Evolutionary conservation across 768 basidiomycete genomes (phyloP), one percentile per base, ranked within the genome.

Genomic region (Mycena maculata): DNA sequence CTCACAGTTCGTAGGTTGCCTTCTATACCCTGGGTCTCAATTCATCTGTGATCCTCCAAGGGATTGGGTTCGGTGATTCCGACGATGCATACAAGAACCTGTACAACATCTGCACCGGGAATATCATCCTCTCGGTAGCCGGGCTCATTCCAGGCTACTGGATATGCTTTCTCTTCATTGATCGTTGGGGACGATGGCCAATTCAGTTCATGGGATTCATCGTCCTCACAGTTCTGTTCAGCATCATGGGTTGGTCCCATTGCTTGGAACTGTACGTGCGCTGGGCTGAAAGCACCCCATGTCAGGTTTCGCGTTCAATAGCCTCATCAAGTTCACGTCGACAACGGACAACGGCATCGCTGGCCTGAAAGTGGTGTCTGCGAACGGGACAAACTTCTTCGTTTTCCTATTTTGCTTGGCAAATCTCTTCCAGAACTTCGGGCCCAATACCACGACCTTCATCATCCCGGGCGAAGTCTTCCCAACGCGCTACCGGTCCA

Each of bases 1-100:
- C 4, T 16, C 2, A 2, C 6, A 33, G 13, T 27, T 28, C 13
- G 5, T 20, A 92, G 88, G 88, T 96, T 56, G 93, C 94, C 10
- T 96, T 93, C 80, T 95, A 96, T 76, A 93, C 93, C 50, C 86
- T 96, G 38, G 91, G 93, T 59, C 86, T 97, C 57, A 96, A 96
- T 79, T 91, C 90, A 5, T 84, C 87, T 33, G 87, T 89, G 75
- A 91, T 96, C 68, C 83, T 96, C 55, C 77, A 81, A 58, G 86
- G 90, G 25, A 94, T 95, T 74, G 88, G 88, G 38, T 94, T 91
- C 76, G 93, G 92, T 6, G 80, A 84, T 58, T 64, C 77, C 39
- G 72, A 65, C 44, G 77, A 76, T 33, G 83, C 89, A 20, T 93
- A 88, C 75, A 60, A 85, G 38, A 88, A 80, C 73, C 80, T 94